These are phyloP conservation scores for Verticillium dahliae DNA, from an alignment of 2,329 filamentous ascomycete genomes.

Conservation along the genomic window DNA sequence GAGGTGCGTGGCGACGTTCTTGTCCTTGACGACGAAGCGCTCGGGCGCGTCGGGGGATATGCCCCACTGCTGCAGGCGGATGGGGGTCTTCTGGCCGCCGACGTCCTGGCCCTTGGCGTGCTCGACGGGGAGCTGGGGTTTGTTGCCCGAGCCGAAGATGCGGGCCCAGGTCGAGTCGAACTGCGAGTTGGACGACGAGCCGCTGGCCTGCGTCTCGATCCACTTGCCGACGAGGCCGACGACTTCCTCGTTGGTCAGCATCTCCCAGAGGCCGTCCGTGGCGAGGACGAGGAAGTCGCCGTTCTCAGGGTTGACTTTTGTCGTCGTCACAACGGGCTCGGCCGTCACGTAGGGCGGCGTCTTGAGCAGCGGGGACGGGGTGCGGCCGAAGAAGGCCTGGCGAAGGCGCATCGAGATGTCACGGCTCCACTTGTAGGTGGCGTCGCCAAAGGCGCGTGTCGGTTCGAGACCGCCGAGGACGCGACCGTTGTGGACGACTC, in stretches of 20 bases:
- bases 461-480: conserved; percentile 90
- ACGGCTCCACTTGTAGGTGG: conserved; percentile 90
- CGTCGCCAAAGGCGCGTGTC: conserved; percentile 90
- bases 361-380: conserved; percentile 68
- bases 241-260: conserved; percentile 97
- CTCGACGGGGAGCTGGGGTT: conserved; percentile 67
- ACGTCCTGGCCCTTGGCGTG: conserved; percentile 37
- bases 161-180: conserved; percentile 63
- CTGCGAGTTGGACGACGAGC: conserved; percentile 50
- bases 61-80: conserved; percentile 88
- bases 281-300: conserved; percentile 96
- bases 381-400: conserved; percentile 79
- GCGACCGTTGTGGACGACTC: conserved; percentile 82
- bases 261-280: conserved; percentile 96
- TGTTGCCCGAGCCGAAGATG: conserved; percentile 48
- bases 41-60: conserved; percentile 65
- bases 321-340: conserved; percentile 90
- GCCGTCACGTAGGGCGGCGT: conserved; percentile 97
- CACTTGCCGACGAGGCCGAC: conserved; percentile 94
- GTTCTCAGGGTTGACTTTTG: conserved; percentile 79
- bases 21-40: conserved; percentile 90
- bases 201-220: conserved; percentile 70
- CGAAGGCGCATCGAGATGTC: conserved; percentile 81
- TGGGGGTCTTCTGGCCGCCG: conserved; percentile 77
- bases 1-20: conserved; percentile 92